Conservation (phyloP, 495 filamentous ascomycete species). For the Aspergillus haitiensis region DNA sequence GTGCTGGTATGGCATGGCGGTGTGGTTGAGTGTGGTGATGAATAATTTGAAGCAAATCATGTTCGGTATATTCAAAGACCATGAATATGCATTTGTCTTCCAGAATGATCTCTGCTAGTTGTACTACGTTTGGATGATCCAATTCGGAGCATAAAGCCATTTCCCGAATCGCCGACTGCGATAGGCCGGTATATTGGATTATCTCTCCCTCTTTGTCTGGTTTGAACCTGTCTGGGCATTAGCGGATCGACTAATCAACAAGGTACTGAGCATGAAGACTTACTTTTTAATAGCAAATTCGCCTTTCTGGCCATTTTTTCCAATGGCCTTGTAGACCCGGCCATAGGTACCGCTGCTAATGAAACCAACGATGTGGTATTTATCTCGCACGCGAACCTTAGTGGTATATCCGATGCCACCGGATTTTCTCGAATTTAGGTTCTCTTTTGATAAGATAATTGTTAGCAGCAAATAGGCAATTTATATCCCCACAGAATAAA, state of each 20-base stretch:
- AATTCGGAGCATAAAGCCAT: constrained; percentile 98
- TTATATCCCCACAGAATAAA: not conserved
- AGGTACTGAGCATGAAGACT: constrained; percentile 10
- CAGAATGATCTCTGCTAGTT: constrained; percentile 91
- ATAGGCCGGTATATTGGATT: constrained; percentile 94
- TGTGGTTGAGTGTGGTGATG: constrained; percentile 93
- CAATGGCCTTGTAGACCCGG: constrained; percentile 91
- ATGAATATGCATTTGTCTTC: constrained; percentile 99
- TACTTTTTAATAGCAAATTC: constrained; percentile 97
- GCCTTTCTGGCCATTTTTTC: constrained; percentile 68
- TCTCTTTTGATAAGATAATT: constrained; percentile 29
- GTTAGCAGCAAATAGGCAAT: constrained; percentile 7
- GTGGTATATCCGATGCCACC: constrained; percentile 63
- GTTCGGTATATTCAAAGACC: constrained; percentile 99
- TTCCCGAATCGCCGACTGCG: constrained; percentile 93
- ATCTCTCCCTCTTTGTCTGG: constrained; percentile 97
- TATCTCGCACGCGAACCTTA: constrained; percentile 85
- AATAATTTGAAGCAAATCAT: constrained; percentile 95
- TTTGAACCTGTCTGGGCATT: constrained; percentile 70
- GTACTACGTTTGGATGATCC: constrained; percentile 84
- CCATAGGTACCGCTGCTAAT: constrained; percentile 99
- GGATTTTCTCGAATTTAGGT: constrained; percentile 44
- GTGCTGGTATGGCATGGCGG: constrained; percentile 81
- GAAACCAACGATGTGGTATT: constrained; percentile 95
- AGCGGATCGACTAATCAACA: constrained; percentile 13